Base-by-base conservation (phyloP, 2,329 filamentous ascomycete genomes). In the Colletotrichum falcatum region DNA sequence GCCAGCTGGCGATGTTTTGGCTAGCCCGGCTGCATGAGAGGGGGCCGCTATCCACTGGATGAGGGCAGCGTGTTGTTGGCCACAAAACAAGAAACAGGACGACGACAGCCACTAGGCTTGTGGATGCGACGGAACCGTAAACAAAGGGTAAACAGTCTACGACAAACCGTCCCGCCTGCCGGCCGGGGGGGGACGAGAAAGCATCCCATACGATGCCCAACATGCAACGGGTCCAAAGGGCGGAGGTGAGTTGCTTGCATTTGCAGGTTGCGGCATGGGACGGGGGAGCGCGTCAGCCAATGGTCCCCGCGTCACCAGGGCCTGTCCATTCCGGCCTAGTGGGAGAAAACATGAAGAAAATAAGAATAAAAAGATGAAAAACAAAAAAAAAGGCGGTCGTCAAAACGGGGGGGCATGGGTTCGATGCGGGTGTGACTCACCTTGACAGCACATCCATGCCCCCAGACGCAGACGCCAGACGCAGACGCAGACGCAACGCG, bases 1-100 rank as follows among this genome's bases (percentile, higher is more conserved):
- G 64, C 61, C 64, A 70, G 67, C 62, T 70, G 67, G 67, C 67
- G 67, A 70, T 67, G 67, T 55, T 70, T 70, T 70, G 48, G 67
- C n/a, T 67, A 66, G 53, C 64, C 67, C 30, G 60, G 67, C 42
- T 62, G 64, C 63, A 65, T 46, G 58, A 54, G 46, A 35, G 16
- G 53, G 30, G 30, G 30, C 30, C 1, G 3, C 14, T 35, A 58
- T 67, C 67, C 67, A 70, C 67, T 67, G 63, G 58, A 48, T n/a
- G 67, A 62, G 37, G n/a, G 63, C 42, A 53, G 67, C 63, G 56
- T 70, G 67, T 67, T 70, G 63, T 67, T 61, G 64, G 58, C 64
- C 67, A 61, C 51, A 67, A 44, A 67, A 44, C 35, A 44, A 63
- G 61, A 70, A 70, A 70, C 64, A 54, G 54, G 64, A 56, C 59